Percentiles rank a stretch among this genome's conserved stretches.
Evolutionary conservation across 2,329 filamentous ascomycete genomes (phyloP).

Genomic region (Didymella pinodella): DNA sequence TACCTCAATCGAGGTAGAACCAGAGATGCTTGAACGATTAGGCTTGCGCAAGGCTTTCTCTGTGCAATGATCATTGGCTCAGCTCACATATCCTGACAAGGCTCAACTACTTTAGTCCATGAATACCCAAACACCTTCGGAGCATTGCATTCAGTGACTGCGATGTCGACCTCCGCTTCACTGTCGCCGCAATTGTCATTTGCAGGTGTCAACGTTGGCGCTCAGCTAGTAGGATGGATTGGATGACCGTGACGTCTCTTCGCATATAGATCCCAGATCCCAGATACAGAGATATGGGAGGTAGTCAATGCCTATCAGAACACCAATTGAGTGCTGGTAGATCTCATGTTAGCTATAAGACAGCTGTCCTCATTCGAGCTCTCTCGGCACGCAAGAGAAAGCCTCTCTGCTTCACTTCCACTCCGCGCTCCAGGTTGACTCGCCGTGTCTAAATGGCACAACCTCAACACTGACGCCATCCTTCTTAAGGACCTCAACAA

Average conservation of each 20-base stretch:
- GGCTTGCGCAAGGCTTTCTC: neutral
- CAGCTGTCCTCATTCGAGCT: too few relatives aligned
- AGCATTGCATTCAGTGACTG: neutral
- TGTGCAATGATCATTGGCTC: neutral
- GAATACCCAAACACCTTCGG: neutral
- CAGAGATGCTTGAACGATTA: too few relatives aligned
- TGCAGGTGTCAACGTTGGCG: neutral
- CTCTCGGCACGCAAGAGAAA: neutral
- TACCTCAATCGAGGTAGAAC: too few relatives aligned
- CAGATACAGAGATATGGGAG: too few relatives aligned
- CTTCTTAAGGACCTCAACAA: constrained; percentile 63
- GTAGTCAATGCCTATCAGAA: too few relatives aligned
- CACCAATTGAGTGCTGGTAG: too few relatives aligned
- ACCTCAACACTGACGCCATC: constrained; percentile 64
- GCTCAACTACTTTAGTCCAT: neutral
- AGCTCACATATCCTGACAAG: neutral
- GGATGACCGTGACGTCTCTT: neutral
- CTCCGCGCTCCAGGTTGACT: constrained; percentile 64
- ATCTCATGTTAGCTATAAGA: too few relatives aligned
- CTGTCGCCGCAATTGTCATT: constrained; percentile 1
- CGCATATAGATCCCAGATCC: neutral
- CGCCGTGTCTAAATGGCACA: constrained; percentile 70
- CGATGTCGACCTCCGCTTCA: neutral
- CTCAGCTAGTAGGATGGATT: neutral
- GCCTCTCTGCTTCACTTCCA: constrained; percentile 39